Evolutionary conservation across 306 rosid genomes (phyloP).

Genomic region (Benincasa hispida): DNA sequence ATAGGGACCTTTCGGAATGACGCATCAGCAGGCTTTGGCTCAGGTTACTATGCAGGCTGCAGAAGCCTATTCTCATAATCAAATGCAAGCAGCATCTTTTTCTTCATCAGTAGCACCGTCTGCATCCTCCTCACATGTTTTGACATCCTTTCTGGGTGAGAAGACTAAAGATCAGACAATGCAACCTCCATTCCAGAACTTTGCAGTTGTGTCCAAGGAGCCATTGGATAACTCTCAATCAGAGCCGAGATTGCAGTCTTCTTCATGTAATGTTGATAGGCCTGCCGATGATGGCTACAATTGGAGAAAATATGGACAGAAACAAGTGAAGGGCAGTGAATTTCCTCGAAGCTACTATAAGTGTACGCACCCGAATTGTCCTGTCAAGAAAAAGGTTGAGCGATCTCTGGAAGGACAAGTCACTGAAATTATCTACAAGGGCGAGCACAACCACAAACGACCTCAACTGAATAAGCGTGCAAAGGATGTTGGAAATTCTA

Average conservation of each 20-base stretch:
- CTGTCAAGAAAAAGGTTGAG: slow-evolving; percentile 80
- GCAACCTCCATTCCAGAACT: slow-evolving; percentile 12
- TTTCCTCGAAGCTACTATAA: slow-evolving; percentile 76
- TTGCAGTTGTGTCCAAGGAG: slow-evolving; percentile 16
- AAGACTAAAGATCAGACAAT: slow-evolving; percentile 17
- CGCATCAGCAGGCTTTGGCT: slow-evolving; percentile 58
- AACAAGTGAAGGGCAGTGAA: slow-evolving; percentile 77
- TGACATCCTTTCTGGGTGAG: slow-evolving; percentile 15
- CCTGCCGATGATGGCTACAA: slow-evolving; percentile 67
- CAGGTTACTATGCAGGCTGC: slow-evolving; percentile 54
- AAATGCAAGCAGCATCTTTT: slow-evolving; percentile 25
- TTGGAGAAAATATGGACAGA: slow-evolving; percentile 86
- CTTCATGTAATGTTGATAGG: slow-evolving; percentile 36
- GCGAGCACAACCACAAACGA: slow-evolving; percentile 61
- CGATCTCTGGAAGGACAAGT: slow-evolving; percentile 69
- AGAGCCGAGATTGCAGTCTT: slow-evolving; percentile 30
- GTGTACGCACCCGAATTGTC: slow-evolving; percentile 56
- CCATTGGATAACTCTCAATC: slow-evolving; percentile 25
- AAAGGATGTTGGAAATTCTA: slow-evolving; percentile 27
- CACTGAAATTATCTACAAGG: slow-evolving; percentile 62
- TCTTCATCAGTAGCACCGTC: slow-evolving; percentile 21
- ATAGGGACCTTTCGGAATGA: slow-evolving; percentile 52
- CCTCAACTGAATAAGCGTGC: slow-evolving; percentile 41
- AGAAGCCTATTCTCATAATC: slow-evolving; percentile 25
- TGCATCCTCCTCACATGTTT: slow-evolving; percentile 21